These are phyloP conservation scores for Zangia roseola DNA, from an alignment of 768 basidiomycete species.

Conservation along the genomic window DNA sequence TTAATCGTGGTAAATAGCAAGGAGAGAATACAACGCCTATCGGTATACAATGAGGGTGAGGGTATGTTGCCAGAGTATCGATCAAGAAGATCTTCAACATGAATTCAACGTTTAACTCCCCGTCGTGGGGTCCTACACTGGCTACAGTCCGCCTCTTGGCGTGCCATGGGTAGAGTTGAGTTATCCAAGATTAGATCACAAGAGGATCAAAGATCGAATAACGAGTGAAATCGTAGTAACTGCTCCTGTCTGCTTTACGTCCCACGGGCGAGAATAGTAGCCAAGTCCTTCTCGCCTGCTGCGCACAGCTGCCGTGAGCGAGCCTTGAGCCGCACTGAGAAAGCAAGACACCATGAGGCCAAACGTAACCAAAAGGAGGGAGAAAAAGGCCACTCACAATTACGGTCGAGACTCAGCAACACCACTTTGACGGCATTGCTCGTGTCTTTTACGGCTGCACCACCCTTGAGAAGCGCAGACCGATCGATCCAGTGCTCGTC, in stretches of 20 bases:
- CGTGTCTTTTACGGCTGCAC: conserved; percentile 35
- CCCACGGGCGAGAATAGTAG: conserved; percentile 53
- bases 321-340: conserved; percentile 88
- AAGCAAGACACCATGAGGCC: conserved; percentile 7
- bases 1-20: not conserved
- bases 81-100: not conserved
- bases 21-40: conserved; percentile 6
- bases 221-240: not conserved
- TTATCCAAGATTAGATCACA: conserved; percentile 11
- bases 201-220: not conserved
- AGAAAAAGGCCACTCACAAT: conserved; percentile 54
- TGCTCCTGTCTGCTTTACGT: conserved; percentile 15
- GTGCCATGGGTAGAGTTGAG: conserved; percentile 25
- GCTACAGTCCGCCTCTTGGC: conserved; percentile 19
- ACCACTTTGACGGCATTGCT: conserved; percentile 74
- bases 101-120: not conserved
- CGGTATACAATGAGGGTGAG: conserved; percentile 22
- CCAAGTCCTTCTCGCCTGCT: conserved; percentile 84
- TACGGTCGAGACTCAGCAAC: conserved; percentile 87
- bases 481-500: conserved; percentile 90
- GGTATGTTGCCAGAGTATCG: conserved; percentile 28
- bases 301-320: conserved; percentile 83
- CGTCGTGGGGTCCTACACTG: conserved; percentile 6
- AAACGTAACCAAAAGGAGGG: conserved; percentile 11
- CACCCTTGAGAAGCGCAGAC: conserved; percentile 59